Conservation (phyloP, 768 basidiomycete genomes). For the Tylopilus sp. region DNA sequence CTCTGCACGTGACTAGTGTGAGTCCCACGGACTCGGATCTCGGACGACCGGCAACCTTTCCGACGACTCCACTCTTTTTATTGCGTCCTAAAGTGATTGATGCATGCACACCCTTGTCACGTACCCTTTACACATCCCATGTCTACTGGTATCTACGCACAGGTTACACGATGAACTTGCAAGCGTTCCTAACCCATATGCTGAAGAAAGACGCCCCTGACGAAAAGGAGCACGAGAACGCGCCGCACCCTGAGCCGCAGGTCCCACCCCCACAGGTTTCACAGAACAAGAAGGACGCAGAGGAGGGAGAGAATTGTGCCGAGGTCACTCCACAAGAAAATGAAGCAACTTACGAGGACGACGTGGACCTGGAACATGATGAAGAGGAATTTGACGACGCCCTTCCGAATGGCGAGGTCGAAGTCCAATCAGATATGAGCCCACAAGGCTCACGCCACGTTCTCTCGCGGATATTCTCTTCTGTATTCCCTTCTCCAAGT, state of each 20-base stretch:
- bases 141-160: not conserved
- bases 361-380: constrained; percentile 6
- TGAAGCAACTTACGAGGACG: not conserved
- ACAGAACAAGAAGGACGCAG: not conserved
- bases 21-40: not conserved
- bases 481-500: constrained; percentile 16
- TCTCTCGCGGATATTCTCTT: constrained; percentile 5
- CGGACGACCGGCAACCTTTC: too few relatives aligned
- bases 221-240: constrained; percentile 8
- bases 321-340: not conserved
- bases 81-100: not conserved
- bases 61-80: not conserved
- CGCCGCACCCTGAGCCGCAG: not conserved
- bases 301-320: not conserved
- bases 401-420: not conserved
- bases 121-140: constrained; percentile 6
- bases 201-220: constrained; percentile 14
- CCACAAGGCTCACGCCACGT: not conserved
- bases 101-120: not conserved
- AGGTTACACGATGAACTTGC: constrained; percentile 14
- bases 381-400: constrained; percentile 8
- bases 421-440: not conserved
- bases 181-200: constrained; percentile 2
- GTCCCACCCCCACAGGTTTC: not conserved
- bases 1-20: constrained; percentile 6